Conservation (phyloP, 371 early-diverging fungal genomes). For the Umbelopsis sp. region DNA sequence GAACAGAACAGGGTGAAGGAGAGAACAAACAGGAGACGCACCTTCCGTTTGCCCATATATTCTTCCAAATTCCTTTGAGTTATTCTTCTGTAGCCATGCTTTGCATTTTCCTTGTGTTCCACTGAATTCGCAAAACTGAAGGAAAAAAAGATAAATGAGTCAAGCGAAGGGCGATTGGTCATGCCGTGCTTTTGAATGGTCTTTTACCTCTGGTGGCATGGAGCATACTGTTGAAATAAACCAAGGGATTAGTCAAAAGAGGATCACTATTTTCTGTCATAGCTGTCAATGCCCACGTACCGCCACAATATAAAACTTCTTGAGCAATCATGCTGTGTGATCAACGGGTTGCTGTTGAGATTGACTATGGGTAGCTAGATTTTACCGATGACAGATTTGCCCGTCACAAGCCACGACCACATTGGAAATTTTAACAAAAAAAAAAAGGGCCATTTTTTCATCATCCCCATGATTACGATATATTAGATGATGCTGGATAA, state of each 20-base stretch:
- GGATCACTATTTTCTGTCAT: neutral
- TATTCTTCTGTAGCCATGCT: slow-evolving; percentile 70
- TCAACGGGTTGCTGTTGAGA: neutral
- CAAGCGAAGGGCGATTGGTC: neutral
- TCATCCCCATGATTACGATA: too few species aligned
- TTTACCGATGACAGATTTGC: neutral
- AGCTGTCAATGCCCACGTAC: slow-evolving; percentile 32
- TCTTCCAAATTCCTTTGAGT: slow-evolving; percentile 57
- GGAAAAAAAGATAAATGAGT: neutral
- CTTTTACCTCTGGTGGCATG: slow-evolving; percentile 59
- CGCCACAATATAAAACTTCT: slow-evolving; percentile 50
- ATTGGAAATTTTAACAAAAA: too few species aligned
- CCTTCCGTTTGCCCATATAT: slow-evolving; percentile 56
- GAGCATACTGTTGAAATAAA: slow-evolving; percentile 48
- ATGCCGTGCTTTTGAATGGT: neutral
- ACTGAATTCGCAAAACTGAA: slow-evolving; percentile 91
- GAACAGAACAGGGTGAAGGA: neutral
- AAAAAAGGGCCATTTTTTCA: too few species aligned
- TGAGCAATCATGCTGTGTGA: slow-evolving; percentile 33
- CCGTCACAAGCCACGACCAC: slow-evolving; percentile 12
- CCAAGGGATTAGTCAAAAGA: neutral
- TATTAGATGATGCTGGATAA: neutral
- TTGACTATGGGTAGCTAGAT: neutral
- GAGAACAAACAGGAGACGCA: slow-evolving; percentile 20
- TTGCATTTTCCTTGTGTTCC: slow-evolving; percentile 81